Percentiles rank a stretch among this genome's conserved stretches.
phyloP scores from a whole-genome alignment of 2,329 filamentous ascomycete species.

The Myriosclerotinia scirpicola region DNA sequence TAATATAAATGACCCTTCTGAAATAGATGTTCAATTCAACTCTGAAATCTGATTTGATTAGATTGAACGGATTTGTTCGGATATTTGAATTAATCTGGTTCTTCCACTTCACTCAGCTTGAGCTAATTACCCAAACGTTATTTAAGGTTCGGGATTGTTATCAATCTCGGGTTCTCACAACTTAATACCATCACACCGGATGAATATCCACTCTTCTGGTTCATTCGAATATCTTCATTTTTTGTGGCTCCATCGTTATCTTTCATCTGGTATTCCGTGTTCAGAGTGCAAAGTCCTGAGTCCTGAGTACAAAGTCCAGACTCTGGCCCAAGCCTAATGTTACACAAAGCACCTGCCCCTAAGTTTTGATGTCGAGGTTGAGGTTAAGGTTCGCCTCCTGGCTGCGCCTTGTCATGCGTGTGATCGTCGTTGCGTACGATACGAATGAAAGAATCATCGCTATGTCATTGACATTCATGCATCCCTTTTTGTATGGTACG shows the following conservation, averaged over 20 bases:
- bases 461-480: not conserved
- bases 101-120: not conserved
- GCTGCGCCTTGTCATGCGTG: not conserved
- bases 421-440: slow-evolving; percentile 6
- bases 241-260: not conserved
- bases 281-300: not conserved
- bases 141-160: no score
- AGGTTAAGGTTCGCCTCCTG: not conserved
- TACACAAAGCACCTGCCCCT: not conserved
- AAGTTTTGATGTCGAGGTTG: no score
- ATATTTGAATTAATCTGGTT: not conserved
- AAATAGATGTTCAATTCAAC: not conserved
- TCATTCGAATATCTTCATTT: no score
- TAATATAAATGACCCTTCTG: no score
- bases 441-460: not conserved
- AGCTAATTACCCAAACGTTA: not conserved
- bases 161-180: not conserved
- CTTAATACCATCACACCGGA: not conserved
- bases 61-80: not conserved
- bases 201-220: not conserved
- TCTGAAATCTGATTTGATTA: not conserved
- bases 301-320: no score
- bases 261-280: not conserved
- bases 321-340: not conserved
- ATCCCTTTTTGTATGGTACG: not conserved